Evolutionary conservation across 306 rosid species (phyloP).

Genomic region (Calophaca sinica): DNA sequence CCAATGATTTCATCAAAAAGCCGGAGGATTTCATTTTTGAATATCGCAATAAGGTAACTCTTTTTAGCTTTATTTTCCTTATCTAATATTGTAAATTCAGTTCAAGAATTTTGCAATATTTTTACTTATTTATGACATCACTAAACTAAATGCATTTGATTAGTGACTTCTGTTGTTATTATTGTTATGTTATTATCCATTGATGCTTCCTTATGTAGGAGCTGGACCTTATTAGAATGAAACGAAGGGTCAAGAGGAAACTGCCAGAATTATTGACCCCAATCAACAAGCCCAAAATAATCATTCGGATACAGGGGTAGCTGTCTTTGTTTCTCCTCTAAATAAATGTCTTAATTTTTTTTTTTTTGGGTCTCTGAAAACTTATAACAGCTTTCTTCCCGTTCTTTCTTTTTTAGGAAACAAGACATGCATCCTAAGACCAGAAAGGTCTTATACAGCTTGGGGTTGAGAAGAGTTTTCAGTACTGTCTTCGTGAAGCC

Average conservation of each 20-base stretch:
- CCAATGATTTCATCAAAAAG: slow-evolving; percentile 59
- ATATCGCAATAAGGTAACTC: slow-evolving; percentile 66
- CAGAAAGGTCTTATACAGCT: slow-evolving; percentile 61
- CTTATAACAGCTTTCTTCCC: neutral
- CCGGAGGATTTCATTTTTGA: slow-evolving; percentile 80
- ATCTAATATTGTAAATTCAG: neutral
- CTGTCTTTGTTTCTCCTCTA: neutral
- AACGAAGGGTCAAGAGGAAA: slow-evolving; percentile 74
- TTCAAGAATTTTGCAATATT: neutral
- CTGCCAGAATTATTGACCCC: slow-evolving; percentile 44
- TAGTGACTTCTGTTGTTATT: neutral
- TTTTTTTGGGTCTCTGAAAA: neutral
- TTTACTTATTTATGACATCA: too few relatives aligned
- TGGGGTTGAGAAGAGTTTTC: slow-evolving; percentile 70
- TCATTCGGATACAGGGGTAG: slow-evolving; percentile 80
- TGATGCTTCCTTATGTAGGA: slow-evolving; percentile 56
- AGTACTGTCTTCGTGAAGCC: slow-evolving; percentile 75
- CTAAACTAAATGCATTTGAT: neutral
- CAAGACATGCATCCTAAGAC: slow-evolving; percentile 86
- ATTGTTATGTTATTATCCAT: neutral
- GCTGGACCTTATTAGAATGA: slow-evolving; percentile 78
- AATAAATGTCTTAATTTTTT: neutral
- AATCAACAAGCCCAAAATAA: slow-evolving; percentile 57
- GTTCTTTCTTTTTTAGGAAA: slow-evolving; percentile 57
- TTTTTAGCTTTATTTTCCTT: neutral